Base-by-base conservation (phyloP, 768 basidiomycete species). In the Harrya chromipes region DNA sequence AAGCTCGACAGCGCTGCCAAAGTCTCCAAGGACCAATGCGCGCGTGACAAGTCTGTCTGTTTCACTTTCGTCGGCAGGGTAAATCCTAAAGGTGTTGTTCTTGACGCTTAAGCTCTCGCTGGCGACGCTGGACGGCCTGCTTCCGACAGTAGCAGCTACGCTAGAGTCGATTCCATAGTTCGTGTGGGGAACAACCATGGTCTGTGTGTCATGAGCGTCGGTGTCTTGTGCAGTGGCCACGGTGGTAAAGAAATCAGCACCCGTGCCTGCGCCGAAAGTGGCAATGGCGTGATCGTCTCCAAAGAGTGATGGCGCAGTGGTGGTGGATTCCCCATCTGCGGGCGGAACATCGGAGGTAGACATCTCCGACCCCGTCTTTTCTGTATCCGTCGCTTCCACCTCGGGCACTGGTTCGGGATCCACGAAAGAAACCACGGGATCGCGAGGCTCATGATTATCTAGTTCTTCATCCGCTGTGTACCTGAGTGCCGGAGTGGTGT, bases 1-100 rank as follows among this genome's bases (percentile, higher is more conserved):
- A 2, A 98, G 75, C 3, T 88, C 84, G 16, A 98, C 97, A 2
- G 97, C 95, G 14, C 84, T 87, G 58, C 82, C 80, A 55, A 97
- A 98, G 67, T 99, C 94, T n/a, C 97, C 95, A 10, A 98, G 75
- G 2, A 99, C 92, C 34, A 98, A 77, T 3, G 95, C 90, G 62
- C 91, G 91, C 2, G 95, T 97, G 56, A 98, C 79, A 14, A 99
- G 75, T 17, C 83, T 77, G 61, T 98, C 94, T 0, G 84, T 84
- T 53, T 95, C 89, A 10, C 85, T 85, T 68, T 95, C 94, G 36
- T 92, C 87, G 9, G 73, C 62, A 0, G 94, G 90, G 63, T 94
- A 95, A 55, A 98, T 94, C 69, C 78, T 84, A 78, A 99, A 99
- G 2, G 84, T 86, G 56, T 85, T 87, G 55, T 74, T 83, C 71